Evolutionary conservation across 768 basidiomycete species (phyloP).

Genomic region (Termitomyces sp.): DNA sequence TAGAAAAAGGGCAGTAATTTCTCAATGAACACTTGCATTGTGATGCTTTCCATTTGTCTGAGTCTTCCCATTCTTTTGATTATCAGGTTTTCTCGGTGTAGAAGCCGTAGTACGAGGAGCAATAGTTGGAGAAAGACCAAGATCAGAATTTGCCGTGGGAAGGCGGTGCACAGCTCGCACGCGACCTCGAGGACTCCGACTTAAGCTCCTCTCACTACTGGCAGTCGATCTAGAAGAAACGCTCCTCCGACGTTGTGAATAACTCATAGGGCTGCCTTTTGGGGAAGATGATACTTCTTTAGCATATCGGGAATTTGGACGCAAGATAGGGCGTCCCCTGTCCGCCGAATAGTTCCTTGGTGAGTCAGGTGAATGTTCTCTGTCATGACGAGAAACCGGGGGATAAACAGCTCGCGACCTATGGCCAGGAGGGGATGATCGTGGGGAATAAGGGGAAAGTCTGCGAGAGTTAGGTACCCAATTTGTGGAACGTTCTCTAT

Average conservation of each 20-base stretch:
- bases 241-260: slow-evolving; percentile 38
- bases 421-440: neutral
- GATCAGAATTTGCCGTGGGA: slow-evolving; percentile 31
- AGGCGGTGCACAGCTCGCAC: slow-evolving; percentile 59
- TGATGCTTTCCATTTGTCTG: slow-evolving; percentile 30
- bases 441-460: slow-evolving; percentile 6
- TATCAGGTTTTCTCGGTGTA: slow-evolving; percentile 18
- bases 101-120: slow-evolving; percentile 2
- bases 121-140: slow-evolving; percentile 28
- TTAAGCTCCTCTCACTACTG: slow-evolving; percentile 52
- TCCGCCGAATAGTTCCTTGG: slow-evolving; percentile 7
- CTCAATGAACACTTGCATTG: slow-evolving; percentile 16
- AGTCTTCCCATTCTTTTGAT: slow-evolving; percentile 29
- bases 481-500: slow-evolving; percentile 30
- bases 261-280: slow-evolving; percentile 28
- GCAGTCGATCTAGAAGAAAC: slow-evolving; percentile 48
- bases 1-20: neutral
- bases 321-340: slow-evolving; percentile 9
- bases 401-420: neutral
- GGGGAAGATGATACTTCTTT: slow-evolving; percentile 28
- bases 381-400: slow-evolving; percentile 14
- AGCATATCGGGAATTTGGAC: slow-evolving; percentile 16
- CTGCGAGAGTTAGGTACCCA: slow-evolving; percentile 18
- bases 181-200: slow-evolving; percentile 46
- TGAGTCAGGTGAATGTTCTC: slow-evolving; percentile 18